Conservation (phyloP, 108 stramenopile species). For the Schizochytrium sp. region DNA sequence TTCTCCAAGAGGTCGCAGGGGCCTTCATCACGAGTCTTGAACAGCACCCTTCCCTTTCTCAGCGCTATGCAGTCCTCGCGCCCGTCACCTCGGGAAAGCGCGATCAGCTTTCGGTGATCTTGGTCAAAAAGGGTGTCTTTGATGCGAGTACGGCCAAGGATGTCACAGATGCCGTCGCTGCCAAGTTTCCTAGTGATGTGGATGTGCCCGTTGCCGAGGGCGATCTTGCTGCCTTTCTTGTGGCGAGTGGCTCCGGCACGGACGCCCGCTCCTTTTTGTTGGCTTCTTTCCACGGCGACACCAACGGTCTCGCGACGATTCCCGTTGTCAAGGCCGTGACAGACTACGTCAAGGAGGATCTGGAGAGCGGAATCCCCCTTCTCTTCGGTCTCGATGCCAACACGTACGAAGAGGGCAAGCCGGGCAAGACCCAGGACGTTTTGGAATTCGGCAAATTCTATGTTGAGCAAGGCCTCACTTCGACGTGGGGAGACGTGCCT, state of each 20-base stretch:
- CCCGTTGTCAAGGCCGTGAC: conserved; percentile 62
- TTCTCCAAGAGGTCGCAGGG: conserved; percentile 78
- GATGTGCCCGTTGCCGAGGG: conserved; percentile 68
- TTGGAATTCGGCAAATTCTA: conserved; percentile 56
- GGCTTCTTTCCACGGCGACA: conserved; percentile 76
- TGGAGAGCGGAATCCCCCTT: conserved; percentile 38
- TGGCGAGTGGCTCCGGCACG: conserved; percentile 19
- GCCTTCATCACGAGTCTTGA: conserved; percentile 67
- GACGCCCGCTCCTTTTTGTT: conserved; percentile 41
- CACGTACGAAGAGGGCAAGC: conserved; percentile 62
- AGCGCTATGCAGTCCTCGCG: conserved; percentile 52
- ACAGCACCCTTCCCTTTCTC: conserved; percentile 32
- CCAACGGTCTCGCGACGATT: conserved; percentile 73
- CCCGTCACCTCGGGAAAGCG: conserved; percentile 51
- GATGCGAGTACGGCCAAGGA: conserved; percentile 42
- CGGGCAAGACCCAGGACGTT: conserved; percentile 64
- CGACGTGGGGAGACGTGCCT: conserved; percentile 65
- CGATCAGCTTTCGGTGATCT: conserved; percentile 76
- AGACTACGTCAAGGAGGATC: conserved; percentile 40
- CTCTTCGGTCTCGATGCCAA: conserved; percentile 81
- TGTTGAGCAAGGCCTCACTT: conserved; percentile 48
- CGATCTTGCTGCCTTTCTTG: conserved; percentile 60
- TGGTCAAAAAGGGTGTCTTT: conserved; percentile 54
- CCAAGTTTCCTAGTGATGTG: conserved; percentile 44
- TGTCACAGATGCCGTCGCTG: conserved; percentile 50